phyloP scores from a whole-genome alignment of 352 stramenopile species.

The Globisporangium orthogonon region DNA sequence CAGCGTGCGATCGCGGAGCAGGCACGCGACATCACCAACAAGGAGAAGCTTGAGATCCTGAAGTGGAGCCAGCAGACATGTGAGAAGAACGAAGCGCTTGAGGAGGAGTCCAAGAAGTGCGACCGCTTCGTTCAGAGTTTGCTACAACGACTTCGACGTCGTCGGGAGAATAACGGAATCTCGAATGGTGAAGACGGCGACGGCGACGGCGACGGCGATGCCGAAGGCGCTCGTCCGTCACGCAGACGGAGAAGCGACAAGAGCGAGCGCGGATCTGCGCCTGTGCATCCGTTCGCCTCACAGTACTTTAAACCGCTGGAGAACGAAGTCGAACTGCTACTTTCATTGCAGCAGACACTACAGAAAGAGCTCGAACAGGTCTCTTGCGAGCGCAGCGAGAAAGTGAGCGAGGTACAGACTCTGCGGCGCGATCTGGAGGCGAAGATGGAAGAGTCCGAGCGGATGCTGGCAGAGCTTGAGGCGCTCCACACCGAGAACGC shows the following conservation, averaged over 20 bases:
- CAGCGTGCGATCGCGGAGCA: constrained; percentile 42
- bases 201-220: not conserved
- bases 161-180: not conserved
- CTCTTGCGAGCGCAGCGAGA: constrained; percentile 16
- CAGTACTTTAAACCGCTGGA: constrained; percentile 14
- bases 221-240: not conserved
- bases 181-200: not conserved
- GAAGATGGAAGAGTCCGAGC: constrained; percentile 29
- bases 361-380: constrained; percentile 17
- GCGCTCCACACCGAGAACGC: constrained; percentile 26
- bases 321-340: constrained; percentile 17
- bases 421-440: constrained; percentile 28
- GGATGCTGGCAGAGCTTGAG: constrained; percentile 35
- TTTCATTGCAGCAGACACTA: constrained; percentile 16
- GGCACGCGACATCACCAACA: constrained; percentile 46
- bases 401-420: constrained; percentile 10
- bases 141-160: constrained; percentile 19
- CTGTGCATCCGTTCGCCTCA: constrained; percentile 1
- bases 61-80: constrained; percentile 57
- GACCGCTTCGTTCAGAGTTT: constrained; percentile 14
- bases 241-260: not conserved
- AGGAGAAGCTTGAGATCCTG: constrained; percentile 57
- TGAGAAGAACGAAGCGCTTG: constrained; percentile 38
- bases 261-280: not conserved
- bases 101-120: constrained; percentile 28